These are phyloP conservation scores for Nitzschia putrida DNA, from an alignment of 108 stramenopile genomes.

Conservation along the genomic window DNA sequence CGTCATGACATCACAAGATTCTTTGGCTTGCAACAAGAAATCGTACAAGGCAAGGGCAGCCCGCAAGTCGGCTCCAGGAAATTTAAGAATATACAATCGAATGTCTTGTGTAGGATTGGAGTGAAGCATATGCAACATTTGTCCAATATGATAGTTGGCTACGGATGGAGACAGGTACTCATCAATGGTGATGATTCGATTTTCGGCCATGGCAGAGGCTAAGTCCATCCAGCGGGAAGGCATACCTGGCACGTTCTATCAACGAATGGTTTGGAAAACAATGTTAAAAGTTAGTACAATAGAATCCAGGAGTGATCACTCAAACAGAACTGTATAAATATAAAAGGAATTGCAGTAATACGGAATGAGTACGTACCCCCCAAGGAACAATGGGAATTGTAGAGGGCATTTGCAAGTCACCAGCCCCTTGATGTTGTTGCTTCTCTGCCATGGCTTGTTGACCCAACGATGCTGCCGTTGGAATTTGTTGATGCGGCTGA, in stretches of 20 bases:
- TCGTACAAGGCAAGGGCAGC: constrained; percentile 90
- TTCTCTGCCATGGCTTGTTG: background rate
- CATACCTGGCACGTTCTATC: background rate
- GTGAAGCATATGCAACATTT: constrained; percentile 75
- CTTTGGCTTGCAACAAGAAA: constrained; percentile 72
- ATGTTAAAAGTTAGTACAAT: too few relatives aligned
- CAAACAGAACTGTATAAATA: too few relatives aligned
- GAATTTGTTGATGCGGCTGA: background rate
- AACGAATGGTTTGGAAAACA: background rate
- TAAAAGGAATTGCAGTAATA: too few relatives aligned
- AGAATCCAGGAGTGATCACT: too few relatives aligned
- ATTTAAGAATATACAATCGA: constrained; percentile 81
- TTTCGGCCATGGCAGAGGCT: constrained; percentile 85
- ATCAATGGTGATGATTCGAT: constrained; percentile 88
- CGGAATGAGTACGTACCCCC: constrained; percentile 43
- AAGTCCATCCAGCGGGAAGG: constrained; percentile 44
- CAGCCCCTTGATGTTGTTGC: constrained; percentile 12
- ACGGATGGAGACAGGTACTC: constrained; percentile 89
- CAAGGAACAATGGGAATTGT: constrained; percentile 85
- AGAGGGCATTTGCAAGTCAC: constrained; percentile 61
- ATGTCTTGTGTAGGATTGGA: constrained; percentile 67
- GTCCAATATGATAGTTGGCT: constrained; percentile 89
- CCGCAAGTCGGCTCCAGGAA: constrained; percentile 82
- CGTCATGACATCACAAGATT: constrained; percentile 68
- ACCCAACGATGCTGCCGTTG: background rate